Base-by-base conservation (phyloP, 805 yeast species). In the Metschnikowia drakensbergensis region DNA sequence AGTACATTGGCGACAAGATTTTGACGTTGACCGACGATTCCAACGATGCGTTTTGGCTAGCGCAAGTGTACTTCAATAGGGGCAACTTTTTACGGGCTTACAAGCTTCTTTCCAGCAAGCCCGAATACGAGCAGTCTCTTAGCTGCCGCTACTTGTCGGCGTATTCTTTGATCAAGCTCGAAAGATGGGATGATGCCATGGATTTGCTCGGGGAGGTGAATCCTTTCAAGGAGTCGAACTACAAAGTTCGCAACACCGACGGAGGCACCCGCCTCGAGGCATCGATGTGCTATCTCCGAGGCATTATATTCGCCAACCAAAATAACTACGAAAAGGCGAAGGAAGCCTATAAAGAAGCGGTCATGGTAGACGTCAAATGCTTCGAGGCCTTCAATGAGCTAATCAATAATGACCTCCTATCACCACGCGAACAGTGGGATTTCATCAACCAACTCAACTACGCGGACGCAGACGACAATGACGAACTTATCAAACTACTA, bases 21-120 rank as follows among this genome's bases (percentile, higher is more conserved):
- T 75, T 88, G 37, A 80, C 90, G 1, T 69, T 94, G 51, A 90
- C 97, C 0, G 76, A 77, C 50, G 97, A 91, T 61, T 86, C 96
- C 10, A 88, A 85, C 60, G 98, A 92, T 63, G 97, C 97, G 8
- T 92, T 89, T 65, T 91, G 97, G 97, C 74, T 92, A 29, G 97
- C 96, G 0, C 97, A 92, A 68, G 96, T 87, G 4, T 83, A 86
- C 63, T 88, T 82, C 64, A 73, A 82, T 48, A 81, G 81, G 48
- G 92, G 92, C 8, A 81, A 86, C 60, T 90, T 81, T 65, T 76
- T 84, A 36, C 74, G 97, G 31, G 97, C 96, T 1, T 79, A 89
- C 45, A 83, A 83, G 53, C 66, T 91, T 37, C 72, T 92, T 22
- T 67, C 81, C 13, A 76, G 80, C 10, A 72, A 76, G 31, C 68